Evolutionary conservation across 208 protist genomes (phyloP), one percentile per base, ranked within the genome.

Genomic region (Leishmania mexicana): DNA sequence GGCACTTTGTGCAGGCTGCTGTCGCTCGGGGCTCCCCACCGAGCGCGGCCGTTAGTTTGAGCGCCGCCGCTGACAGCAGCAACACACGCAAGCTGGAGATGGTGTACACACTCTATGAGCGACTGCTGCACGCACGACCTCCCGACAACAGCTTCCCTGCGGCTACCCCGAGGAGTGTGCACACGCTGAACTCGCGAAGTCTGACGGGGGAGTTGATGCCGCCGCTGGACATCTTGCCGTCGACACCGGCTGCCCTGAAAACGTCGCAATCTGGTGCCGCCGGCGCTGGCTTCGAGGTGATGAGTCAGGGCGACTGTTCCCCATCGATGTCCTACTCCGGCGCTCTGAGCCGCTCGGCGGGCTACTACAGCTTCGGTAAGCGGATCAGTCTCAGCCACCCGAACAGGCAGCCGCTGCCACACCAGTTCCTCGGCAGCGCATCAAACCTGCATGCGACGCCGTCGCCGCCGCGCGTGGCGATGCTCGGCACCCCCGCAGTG

Each of bases 351-450:
- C 87, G 87, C 80, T 92, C 92, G 8, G 71, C 87, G 40, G 87
- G 92, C 21, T 95, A 95, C 85, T 95, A 95, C 85, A 95, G 87
- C 78, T 89, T 94, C n/a, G 90, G 92, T 31, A 87, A 84, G 11
- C 82, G 87, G 4, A 35, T 86, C 6, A 88, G 87, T 70, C 81
- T 92, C 31, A 76, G 83, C 51, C 90, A 93, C 81, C 76, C 86
- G 45, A 92, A 94, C 58, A 87, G 86, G 49, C 88, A 94, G 78
- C 77, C 86, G 31, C 65, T 95, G 70, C 85, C 84, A 40, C 81
- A 87, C 53, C 87, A 84, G 57, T 79, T 81, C 71, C 81, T 95
- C 51, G 77, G 86, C 24, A 87, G 86, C 77, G 84, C 88, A 31
- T 82, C 65, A 24, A 78, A 76, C 72, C 28, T 78, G 17, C 76